Conservation (phyloP, 2,329 filamentous ascomycete genomes). For the Bipolaris sorokiniana region DNA sequence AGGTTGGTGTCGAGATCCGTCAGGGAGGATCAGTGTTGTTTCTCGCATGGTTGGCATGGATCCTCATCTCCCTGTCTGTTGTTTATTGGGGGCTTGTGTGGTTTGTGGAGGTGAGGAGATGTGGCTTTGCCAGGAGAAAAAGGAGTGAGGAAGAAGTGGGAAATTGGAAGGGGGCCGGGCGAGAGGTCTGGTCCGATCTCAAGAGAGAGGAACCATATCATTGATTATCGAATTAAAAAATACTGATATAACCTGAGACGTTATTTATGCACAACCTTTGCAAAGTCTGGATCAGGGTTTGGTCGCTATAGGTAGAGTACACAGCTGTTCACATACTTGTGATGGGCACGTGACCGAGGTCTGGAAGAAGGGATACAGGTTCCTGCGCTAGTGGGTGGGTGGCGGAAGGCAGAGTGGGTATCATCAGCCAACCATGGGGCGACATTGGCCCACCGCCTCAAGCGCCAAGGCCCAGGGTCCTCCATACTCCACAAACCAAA, state of each 20-base stretch:
- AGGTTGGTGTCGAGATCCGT: conserved; percentile 14
- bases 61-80: conserved; percentile 10
- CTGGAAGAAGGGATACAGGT: background rate
- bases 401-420: conserved; percentile 1
- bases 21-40: conserved; percentile 21
- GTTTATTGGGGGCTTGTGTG: conserved; percentile 34
- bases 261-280: too few relatives aligned
- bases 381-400: conserved; percentile 13
- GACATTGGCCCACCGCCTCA: conserved; percentile 13
- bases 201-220: conserved; percentile 14
- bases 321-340: too few relatives aligned
- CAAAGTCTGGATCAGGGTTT: too few relatives aligned
- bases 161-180: conserved; percentile 28
- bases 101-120: conserved; percentile 36
- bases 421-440: conserved; percentile 18
- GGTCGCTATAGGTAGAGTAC: too few relatives aligned
- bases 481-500: conserved; percentile 14
- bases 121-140: conserved; percentile 20
- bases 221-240: background rate
- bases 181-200: conserved; percentile 26
- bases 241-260: background rate
- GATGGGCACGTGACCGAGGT: background rate
- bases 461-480: conserved; percentile 13
- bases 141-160: conserved; percentile 29
- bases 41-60: conserved; percentile 30